Base-by-base conservation (phyloP, 2,329 filamentous ascomycete species). In the Paraphaeosphaeria sporulosa region DNA sequence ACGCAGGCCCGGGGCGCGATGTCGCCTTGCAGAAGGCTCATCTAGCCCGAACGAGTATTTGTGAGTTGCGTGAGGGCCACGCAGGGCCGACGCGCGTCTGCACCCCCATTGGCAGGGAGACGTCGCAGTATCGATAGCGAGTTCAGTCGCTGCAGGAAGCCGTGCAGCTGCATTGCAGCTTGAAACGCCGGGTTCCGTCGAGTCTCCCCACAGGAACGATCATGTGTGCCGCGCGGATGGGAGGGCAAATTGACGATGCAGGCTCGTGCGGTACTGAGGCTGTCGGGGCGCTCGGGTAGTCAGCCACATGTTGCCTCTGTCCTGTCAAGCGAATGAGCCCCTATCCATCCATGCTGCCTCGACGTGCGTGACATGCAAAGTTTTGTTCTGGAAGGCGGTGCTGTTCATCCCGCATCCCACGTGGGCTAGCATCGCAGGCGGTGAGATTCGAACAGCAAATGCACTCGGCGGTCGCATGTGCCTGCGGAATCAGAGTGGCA, bases 331-430 rank as follows among this genome's bases (percentile, higher is more conserved):
- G 67, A 58, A 62, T 60, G 62, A 44, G 21, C 52, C 52, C 52
- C 42, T 60, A 60, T 49, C 65, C 58, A 62, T 61, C 30, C 30
- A 9, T 32, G 30, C 30, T 32, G 60, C 60, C 54, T 55, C 52
- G 59, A 59, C 52, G 58, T 49, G 61, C 68, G 68, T 71, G 71
- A 71, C 67, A 55, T 57, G 63, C 64, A 65, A 62, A 71, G 55
- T 69, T 60, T 9, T 66, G 67, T 65, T 66, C 62, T 67, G 59
- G 60, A 66, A 64, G 62, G 62, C 66, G 61, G 55, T 61, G 65
- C 65, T 71, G 71, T 69, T 70, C 68, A 62, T 60, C 57, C 52
- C 60, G 50, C 50, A 63, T 63, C 65, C 72, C 74, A 73, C 74
- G 73, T 74, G 73, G 72, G 64, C 57, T n/a, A 55, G 42, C 51